These are phyloP conservation scores for Agaricus subrufescens DNA, from an alignment of 768 basidiomycete species.

Conservation along the genomic window DNA sequence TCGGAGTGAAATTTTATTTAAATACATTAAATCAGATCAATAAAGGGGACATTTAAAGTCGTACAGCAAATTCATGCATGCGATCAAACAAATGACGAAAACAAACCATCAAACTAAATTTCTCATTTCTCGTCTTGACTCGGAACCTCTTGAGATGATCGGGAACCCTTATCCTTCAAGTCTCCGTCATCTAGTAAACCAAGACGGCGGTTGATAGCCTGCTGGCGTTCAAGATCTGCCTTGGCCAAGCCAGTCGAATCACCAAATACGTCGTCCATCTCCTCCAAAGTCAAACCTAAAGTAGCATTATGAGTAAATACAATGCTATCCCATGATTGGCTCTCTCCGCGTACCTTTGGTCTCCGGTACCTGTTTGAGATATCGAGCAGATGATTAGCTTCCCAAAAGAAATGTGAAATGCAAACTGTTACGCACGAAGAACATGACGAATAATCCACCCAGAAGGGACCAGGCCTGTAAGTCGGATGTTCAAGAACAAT, in stretches of 20 bases:
- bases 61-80: not conserved
- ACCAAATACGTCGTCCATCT: constrained; percentile 78
- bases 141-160: constrained; percentile 2
- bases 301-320: not conserved
- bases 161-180: constrained; percentile 14
- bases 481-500: not conserved
- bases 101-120: too few species aligned
- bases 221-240: constrained; percentile 47
- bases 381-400: not conserved
- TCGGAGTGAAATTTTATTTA: not conserved
- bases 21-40: not conserved
- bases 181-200: constrained; percentile 39
- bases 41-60: not conserved
- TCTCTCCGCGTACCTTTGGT: constrained; percentile 48
- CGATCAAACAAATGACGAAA: too few species aligned
- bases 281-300: constrained; percentile 58
- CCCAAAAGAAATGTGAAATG: not conserved
- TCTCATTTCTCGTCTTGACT: not conserved
- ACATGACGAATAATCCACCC: constrained; percentile 61
- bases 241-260: constrained; percentile 46
- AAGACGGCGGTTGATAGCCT: constrained; percentile 55
- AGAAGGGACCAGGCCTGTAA: constrained; percentile 56
- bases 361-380: constrained; percentile 51
- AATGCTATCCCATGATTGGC: not conserved
- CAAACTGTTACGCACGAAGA: constrained; percentile 42